phyloP scores from a whole-genome alignment of 2,329 filamentous ascomycete species.

The Stagonosporopsis chrysanthemi region DNA sequence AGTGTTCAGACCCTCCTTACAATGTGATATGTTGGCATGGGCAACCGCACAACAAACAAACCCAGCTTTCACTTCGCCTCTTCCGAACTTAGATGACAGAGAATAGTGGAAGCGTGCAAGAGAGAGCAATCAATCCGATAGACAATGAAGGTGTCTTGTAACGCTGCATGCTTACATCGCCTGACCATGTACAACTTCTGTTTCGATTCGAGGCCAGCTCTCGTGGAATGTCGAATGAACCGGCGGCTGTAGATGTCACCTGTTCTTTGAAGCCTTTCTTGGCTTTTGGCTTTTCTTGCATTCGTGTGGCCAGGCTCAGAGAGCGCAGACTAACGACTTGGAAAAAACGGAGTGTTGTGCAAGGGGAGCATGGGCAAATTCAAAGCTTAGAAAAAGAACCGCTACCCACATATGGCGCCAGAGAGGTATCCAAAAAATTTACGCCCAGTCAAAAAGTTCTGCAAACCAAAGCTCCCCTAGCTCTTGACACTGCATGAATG shows the following conservation, averaged over 20 bases:
- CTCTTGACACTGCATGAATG: constrained; percentile 11
- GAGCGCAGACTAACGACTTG: not conserved
- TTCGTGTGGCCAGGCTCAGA: not conserved
- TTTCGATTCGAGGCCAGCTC: too few relatives aligned
- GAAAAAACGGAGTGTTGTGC: constrained; percentile 19
- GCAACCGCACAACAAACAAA: constrained; percentile 33
- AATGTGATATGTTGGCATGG: constrained; percentile 13
- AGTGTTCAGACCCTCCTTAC: constrained; percentile 3
- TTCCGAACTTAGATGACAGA: constrained; percentile 1
- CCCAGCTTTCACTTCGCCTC: constrained; percentile 19
- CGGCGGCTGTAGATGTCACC: not conserved
- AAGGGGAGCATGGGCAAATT: constrained; percentile 29
- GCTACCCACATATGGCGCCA: constrained; percentile 52
- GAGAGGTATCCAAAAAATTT: constrained; percentile 52
- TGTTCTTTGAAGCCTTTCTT: not conserved
- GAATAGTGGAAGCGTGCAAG: not conserved
- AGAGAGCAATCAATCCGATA: not conserved
- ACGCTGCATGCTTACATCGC: too few relatives aligned
- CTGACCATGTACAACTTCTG: too few relatives aligned
- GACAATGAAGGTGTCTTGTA: not conserved
- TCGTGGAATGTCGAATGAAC: not conserved
- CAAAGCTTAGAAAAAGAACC: constrained; percentile 43
- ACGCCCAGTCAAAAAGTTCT: constrained; percentile 43
- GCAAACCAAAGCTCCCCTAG: constrained; percentile 36
- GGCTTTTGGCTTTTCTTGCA: not conserved